Evolutionary conservation across 2,329 filamentous ascomycete species (phyloP).

Genomic region (Aspergillus chevalieri): DNA sequence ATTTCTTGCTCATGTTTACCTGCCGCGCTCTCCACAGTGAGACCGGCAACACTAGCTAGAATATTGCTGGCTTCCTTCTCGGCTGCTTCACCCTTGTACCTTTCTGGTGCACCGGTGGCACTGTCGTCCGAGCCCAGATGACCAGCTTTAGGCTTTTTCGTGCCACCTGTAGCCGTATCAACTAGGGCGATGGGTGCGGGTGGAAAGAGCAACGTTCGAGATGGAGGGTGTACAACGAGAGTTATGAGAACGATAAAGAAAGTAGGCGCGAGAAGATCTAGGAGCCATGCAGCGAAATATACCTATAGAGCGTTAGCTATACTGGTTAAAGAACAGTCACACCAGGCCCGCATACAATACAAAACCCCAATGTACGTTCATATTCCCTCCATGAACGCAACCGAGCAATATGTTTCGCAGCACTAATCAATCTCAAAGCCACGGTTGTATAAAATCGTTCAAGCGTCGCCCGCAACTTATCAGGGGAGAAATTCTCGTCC

Average conservation of each 20-base stretch:
- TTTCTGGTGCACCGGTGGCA: constrained; percentile 74
- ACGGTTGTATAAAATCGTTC: constrained; percentile 80
- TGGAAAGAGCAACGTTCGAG: constrained; percentile 63
- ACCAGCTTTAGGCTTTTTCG: constrained; percentile 71
- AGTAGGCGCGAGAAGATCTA: constrained; percentile 64
- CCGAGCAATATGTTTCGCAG: constrained; percentile 67
- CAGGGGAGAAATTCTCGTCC: constrained; percentile 75
- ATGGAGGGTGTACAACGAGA: constrained; percentile 60
- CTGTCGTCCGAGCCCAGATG: constrained; percentile 70
- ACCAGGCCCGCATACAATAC: constrained; percentile 34
- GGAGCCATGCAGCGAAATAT: constrained; percentile 61
- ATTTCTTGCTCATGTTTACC: constrained; percentile 69
- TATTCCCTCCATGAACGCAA: constrained; percentile 74
- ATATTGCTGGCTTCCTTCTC: constrained; percentile 79
- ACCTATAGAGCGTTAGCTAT: constrained; percentile 22
- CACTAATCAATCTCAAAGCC: constrained; percentile 58
- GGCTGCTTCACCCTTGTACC: constrained; percentile 74
- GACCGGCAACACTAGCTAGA: constrained; percentile 64
- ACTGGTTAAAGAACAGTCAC: neutral
- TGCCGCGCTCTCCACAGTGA: constrained; percentile 67
- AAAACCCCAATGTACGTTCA: constrained; percentile 62
- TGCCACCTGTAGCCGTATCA: constrained; percentile 60
- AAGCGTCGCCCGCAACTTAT: constrained; percentile 70
- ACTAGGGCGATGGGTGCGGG: constrained; percentile 71
- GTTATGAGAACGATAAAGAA: constrained; percentile 55